Conservation (phyloP, 2,329 filamentous ascomycete genomes). For the Cercospora janseana region DNA sequence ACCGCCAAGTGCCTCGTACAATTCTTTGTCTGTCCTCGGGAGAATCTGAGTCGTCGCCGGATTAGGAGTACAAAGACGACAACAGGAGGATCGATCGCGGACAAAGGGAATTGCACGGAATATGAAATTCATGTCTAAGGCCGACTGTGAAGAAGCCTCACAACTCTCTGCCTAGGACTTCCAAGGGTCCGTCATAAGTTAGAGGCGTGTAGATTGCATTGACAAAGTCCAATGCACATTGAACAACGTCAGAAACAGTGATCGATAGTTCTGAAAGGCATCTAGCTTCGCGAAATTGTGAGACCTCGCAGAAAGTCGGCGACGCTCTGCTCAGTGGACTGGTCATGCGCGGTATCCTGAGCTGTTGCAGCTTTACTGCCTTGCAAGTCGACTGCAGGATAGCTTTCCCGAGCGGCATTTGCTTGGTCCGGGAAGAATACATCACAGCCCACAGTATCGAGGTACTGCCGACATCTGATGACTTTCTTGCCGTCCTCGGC, state of each 20-base stretch:
- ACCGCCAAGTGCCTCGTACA: too few relatives aligned
- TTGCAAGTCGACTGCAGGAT: neutral
- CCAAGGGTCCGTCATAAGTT: too few relatives aligned
- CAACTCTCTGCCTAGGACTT: too few relatives aligned
- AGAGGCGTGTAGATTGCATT: too few relatives aligned
- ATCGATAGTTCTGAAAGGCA: neutral
- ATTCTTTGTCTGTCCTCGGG: too few relatives aligned
- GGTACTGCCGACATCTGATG: conserved; percentile 5
- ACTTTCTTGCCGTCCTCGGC: conserved; percentile 8
- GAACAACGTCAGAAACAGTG: neutral
- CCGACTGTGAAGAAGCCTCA: too few relatives aligned
- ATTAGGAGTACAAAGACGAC: too few relatives aligned
- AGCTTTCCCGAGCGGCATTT: neutral
- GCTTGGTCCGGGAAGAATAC: conserved; percentile 6
- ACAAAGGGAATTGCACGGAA: too few relatives aligned
- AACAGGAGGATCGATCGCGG: too few relatives aligned
- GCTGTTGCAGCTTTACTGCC: neutral
- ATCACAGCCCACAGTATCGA: conserved; percentile 11
- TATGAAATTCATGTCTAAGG: too few relatives aligned
- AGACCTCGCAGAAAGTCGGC: conserved; percentile 3
- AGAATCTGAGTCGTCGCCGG: too few relatives aligned
- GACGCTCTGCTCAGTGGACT: neutral
- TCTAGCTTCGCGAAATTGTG: conserved; percentile 1
- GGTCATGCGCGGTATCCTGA: neutral
- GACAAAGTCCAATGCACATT: neutral